Evolutionary conservation across 208 protist species (phyloP), one percentile per base, ranked within the genome.

Genomic region (Crithidia sp.): DNA sequence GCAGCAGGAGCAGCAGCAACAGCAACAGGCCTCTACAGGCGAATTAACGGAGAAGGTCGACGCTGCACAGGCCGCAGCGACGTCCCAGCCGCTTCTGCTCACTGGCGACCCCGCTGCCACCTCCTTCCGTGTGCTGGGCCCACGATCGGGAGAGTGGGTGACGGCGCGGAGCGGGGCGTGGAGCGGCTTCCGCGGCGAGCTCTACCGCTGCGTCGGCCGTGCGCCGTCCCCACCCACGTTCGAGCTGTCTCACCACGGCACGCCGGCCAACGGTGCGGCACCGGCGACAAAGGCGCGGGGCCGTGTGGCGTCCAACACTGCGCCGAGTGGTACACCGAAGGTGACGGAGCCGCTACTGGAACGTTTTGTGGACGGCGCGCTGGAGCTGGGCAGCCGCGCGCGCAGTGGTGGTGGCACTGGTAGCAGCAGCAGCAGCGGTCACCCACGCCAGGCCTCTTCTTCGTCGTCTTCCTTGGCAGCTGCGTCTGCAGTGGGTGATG

Each of bases 101-200:
- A 73, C 66, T 13, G 14, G 10, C 62, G 66, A 74, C 40, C 77
- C 65, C 14, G n/a, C 56, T 17, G 14, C 77, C 4, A 69, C 57
- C 39, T 71, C 74, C 6, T 79, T 79, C 45, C 61, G 67, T 13
- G 68, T 79, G 36, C 49, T 68, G 41, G 74, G 74, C 49, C 74
- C 74, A 3, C 67, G 74, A 43, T 57, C 45, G 0, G 74, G 74
- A 2, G 74, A 74, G 47, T 79, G 74, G 74, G 37, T 79, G 53
- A 74, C 55, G 0, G 49, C 58, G 52, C 40, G 67, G 37, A 44
- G 43, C 45, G 67, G 74, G 4, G 53, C 55, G 39, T 79, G 74
- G 74, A 47, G 74, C 47, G 74, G 74, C 47, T 79, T 79, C 45
- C 67, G 74, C 37, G 74, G 74, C 7, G 67, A 79, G 55, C 67